phyloP scores from a whole-genome alignment of 176 grass and related monocot genomes.

The Hsuehochloa calcarea region DNA sequence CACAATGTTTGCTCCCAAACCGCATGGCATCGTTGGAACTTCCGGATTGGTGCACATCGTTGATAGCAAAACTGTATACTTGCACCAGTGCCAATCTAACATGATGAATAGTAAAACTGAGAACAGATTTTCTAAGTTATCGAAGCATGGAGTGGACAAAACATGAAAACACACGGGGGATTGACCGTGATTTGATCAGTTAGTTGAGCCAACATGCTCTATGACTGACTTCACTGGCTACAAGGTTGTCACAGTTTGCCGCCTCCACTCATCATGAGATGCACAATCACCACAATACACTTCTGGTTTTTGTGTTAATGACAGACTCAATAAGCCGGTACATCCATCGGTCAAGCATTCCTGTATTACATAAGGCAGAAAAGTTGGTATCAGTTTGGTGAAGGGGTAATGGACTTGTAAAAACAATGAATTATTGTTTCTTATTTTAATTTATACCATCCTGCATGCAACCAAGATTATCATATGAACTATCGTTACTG shows the following conservation, averaged over 20 bases:
- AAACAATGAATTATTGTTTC: not conserved
- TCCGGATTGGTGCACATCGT: not conserved
- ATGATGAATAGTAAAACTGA: not conserved
- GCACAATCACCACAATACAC: conserved; percentile 49
- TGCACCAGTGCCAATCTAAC: conserved; percentile 10
- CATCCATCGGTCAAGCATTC: conserved; percentile 99
- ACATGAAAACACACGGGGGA: conserved; percentile 10
- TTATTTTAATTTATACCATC: not conserved
- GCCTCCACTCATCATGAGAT: not conserved
- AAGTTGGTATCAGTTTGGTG: not conserved
- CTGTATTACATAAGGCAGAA: conserved; percentile 28
- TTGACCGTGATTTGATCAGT: conserved; percentile 2
- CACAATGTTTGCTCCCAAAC: not conserved
- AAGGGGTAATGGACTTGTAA: not conserved
- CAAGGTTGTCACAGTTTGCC: not conserved
- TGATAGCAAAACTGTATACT: conserved; percentile 39
- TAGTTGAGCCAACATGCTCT: conserved; percentile 5
- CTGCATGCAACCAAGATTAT: not conserved
- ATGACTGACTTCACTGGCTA: conserved; percentile 8
- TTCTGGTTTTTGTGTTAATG: conserved; percentile 68
- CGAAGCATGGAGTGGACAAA: not conserved
- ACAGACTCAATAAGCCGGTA: conserved; percentile 74
- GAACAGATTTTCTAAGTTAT: conserved; percentile 21
- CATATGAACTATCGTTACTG: not conserved
- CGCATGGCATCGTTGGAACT: not conserved